Base-by-base conservation (phyloP, 2,329 filamentous ascomycete genomes). In the Fusarium sp. region DNA sequence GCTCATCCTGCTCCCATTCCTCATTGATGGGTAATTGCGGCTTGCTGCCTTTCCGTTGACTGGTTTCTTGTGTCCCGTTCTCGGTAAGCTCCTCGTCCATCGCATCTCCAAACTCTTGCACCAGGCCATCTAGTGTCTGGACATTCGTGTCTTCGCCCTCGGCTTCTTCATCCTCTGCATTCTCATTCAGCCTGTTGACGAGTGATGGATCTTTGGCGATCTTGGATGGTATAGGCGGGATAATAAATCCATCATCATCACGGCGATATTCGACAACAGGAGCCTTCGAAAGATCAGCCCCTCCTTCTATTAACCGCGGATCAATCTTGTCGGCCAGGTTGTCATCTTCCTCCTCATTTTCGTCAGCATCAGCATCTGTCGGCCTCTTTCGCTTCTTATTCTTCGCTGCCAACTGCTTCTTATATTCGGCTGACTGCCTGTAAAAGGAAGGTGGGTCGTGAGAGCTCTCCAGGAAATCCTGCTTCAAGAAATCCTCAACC, bases 381-480 rank as follows among this genome's bases (percentile, higher is more conserved):
- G 39, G 82, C 17, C 79, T 75, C 81, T 86, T 89, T 56, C 84
- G 85, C 78, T 86, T 89, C 51, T 81, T 82, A 3, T 82, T 83
- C 78, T 87, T 87, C 71, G 83, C 86, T 68, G 83, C 87, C 80
- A 83, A 82, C 80, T 84, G 89, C 77, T 87, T 84, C 77, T 89
- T 84, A 80, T 89, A 89, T 78, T 91, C 87, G 64, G 90, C 85
- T 28, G 89, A 85, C 78, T 92, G 87, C 77, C 90, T 88, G 79
- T 93, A 94, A 75, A 96, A 93, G 0, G 94, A 92, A 0, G 96
- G 96, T 1, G 96, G 96, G 76, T 97, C 94, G 72, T 94, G 92
- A 3, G 85, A 86, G 31, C 92, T 91, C 76, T 95, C 93, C 26
- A 95, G 82, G 69, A 93, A 91, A 66, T 92, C 91, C 57, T 90